A percentile compares a stretch with the other conserved stretches of the same genome.
Conservation (phyloP, 495 filamentous ascomycete genomes). For the Penicillium ochrochloron region DNA sequence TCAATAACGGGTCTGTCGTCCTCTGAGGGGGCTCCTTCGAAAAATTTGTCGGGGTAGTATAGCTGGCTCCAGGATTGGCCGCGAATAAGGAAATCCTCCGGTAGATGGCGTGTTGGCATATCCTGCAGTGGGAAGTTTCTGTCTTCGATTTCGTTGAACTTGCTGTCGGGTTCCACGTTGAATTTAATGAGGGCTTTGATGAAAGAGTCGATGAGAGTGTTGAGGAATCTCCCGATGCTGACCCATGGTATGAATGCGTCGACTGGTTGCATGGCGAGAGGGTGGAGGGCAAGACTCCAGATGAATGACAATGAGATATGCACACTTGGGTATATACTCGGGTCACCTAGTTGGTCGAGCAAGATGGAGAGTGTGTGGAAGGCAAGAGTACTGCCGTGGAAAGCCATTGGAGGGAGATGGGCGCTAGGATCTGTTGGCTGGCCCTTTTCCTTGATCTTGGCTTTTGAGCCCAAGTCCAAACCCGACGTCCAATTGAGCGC, state of each 20-base stretch:
- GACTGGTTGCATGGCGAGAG: constrained; percentile 55
- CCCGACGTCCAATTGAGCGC: constrained; percentile 29
- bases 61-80: constrained; percentile 72
- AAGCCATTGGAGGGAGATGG: constrained; percentile 27
- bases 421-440: neutral
- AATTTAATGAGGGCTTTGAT: too few species aligned
- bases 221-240: constrained; percentile 65
- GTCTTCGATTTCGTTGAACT: constrained; percentile 53
- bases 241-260: constrained; percentile 70
- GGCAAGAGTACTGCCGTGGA: constrained; percentile 46
- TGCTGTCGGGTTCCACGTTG: constrained; percentile 34
- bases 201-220: constrained; percentile 51
- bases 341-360: constrained; percentile 63
- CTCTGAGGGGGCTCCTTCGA: constrained; percentile 68
- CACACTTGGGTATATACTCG: constrained; percentile 66
- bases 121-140: constrained; percentile 60
- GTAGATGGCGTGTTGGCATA: constrained; percentile 62
- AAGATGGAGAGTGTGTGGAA: constrained; percentile 57
- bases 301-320: constrained; percentile 75
- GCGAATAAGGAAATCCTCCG: constrained; percentile 82
- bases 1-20: constrained; percentile 81
- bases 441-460: neutral
- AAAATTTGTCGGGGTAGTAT: constrained; percentile 74
- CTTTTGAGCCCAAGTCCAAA: neutral
- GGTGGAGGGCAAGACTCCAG: constrained; percentile 58